Percentiles rank a stretch among this genome's conserved stretches.
phyloP scores from a whole-genome alignment of 257 asterid species.

The Fraxinus quadrangulata region DNA sequence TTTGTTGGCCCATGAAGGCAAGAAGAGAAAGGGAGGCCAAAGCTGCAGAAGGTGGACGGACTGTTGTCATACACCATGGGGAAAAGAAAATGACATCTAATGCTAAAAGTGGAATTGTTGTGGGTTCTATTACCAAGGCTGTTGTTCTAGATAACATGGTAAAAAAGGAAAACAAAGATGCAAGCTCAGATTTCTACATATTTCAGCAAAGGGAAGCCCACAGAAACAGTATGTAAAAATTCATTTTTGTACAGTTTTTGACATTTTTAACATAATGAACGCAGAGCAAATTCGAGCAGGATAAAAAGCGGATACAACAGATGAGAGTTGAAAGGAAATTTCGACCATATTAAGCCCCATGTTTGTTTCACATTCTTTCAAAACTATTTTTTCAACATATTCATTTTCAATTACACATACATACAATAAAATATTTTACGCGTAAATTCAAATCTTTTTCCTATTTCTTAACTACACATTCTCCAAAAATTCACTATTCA shows the following conservation, averaged over 20 bases:
- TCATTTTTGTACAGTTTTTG: background rate
- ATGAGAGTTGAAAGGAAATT: slow-evolving; percentile 85
- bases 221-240: slow-evolving; percentile 55
- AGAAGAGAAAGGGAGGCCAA: slow-evolving; percentile 69
- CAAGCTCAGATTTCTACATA: slow-evolving; percentile 74
- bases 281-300: slow-evolving; percentile 89
- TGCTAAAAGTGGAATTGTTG: slow-evolving; percentile 74
- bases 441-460: too few relatives aligned
- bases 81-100: slow-evolving; percentile 91
- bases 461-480: too few relatives aligned
- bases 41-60: slow-evolving; percentile 93
- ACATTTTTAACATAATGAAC: background rate
- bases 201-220: slow-evolving; percentile 84
- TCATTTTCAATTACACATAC: too few relatives aligned
- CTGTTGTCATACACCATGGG: slow-evolving; percentile 84
- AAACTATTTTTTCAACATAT: too few relatives aligned
- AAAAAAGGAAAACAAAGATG: slow-evolving; percentile 62
- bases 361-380: too few relatives aligned
- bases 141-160: slow-evolving; percentile 70
- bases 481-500: too few relatives aligned
- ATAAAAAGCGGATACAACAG: slow-evolving; percentile 83
- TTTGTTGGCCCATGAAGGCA: slow-evolving; percentile 50
- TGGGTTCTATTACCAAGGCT: slow-evolving; percentile 88
- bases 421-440: too few relatives aligned
- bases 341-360: slow-evolving; percentile 19